These are phyloP conservation scores for Leccinum boreale DNA, from an alignment of 768 basidiomycete species.

Conservation along the genomic window DNA sequence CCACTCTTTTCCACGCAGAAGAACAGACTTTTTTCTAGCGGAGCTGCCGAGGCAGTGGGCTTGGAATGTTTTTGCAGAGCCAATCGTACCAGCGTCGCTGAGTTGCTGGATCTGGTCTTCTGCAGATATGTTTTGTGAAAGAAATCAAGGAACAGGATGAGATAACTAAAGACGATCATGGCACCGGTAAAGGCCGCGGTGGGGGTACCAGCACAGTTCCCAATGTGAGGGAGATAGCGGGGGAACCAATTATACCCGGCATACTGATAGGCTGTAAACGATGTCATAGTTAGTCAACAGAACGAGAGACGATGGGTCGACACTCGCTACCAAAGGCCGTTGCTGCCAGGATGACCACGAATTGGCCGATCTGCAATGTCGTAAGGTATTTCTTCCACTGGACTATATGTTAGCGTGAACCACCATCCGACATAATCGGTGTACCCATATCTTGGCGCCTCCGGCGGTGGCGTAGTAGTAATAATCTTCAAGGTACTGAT, in stretches of 20 bases:
- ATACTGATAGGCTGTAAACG: constrained; percentile 13
- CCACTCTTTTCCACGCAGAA: not conserved
- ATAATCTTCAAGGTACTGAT: constrained; percentile 59
- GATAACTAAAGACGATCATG: constrained; percentile 16
- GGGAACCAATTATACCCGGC: constrained; percentile 18
- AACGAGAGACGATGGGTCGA: accelerated
- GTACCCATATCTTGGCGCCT: constrained; percentile 20
- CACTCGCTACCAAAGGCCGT: constrained; percentile 12
- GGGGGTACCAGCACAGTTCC: constrained; percentile 13
- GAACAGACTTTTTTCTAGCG: not conserved
- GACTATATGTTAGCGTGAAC: not conserved
- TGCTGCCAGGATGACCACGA: constrained; percentile 13
- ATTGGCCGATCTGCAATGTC: constrained; percentile 23
- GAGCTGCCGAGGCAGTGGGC: not conserved
- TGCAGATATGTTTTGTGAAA: constrained; percentile 16
- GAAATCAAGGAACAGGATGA: constrained; percentile 20
- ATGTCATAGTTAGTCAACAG: not conserved
- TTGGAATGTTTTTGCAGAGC: no score
- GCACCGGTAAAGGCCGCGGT: constrained; percentile 7
- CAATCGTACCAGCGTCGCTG: not conserved
- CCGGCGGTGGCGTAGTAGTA: constrained; percentile 97
- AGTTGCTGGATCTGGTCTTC: not conserved
- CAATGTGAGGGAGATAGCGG: constrained; percentile 11
- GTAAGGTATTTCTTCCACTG: constrained; percentile 28
- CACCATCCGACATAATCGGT: not conserved